These are phyloP conservation scores for Fusarium albosuccineum DNA, from an alignment of 2,329 filamentous ascomycete genomes.

Conservation along the genomic window DNA sequence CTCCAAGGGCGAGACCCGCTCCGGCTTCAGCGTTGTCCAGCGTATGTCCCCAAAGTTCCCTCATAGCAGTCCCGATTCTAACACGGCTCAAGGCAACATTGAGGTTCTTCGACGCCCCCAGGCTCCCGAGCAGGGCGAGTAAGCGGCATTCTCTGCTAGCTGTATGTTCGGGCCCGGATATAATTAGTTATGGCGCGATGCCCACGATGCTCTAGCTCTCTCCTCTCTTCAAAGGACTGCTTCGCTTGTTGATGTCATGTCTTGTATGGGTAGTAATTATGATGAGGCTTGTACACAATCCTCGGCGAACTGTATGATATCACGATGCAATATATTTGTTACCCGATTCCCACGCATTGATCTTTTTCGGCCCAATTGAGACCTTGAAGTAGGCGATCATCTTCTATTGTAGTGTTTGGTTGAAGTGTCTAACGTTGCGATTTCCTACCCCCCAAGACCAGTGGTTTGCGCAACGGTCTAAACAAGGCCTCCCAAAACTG, in stretches of 20 bases:
- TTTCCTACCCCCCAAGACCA: too few relatives aligned
- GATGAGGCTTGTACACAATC: slow-evolving; percentile 36
- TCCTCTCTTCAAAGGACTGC: slow-evolving; percentile 39
- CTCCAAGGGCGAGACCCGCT: slow-evolving; percentile 76
- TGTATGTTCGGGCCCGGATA: slow-evolving; percentile 7
- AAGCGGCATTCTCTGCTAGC: slow-evolving; percentile 10
- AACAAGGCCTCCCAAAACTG: too few relatives aligned
- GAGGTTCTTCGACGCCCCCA: slow-evolving; percentile 61
- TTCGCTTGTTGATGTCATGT: slow-evolving; percentile 36
- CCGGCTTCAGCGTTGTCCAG: slow-evolving; percentile 78
- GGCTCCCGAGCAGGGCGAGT: slow-evolving; percentile 41
- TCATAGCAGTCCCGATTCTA: slow-evolving; percentile 14
- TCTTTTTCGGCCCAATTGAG: too few relatives aligned
- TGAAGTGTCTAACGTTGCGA: too few relatives aligned
- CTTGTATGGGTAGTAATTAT: slow-evolving; percentile 39
- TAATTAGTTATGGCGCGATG: slow-evolving; percentile 5
- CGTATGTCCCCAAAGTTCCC: slow-evolving; percentile 69
- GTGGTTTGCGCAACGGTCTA: too few relatives aligned
- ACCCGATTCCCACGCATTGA: too few relatives aligned
- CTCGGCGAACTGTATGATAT: slow-evolving; percentile 43
- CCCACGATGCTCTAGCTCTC: slow-evolving; percentile 25
- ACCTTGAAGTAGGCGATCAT: too few relatives aligned
- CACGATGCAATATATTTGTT: slow-evolving; percentile 43
- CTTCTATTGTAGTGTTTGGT: too few relatives aligned
- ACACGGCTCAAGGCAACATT: slow-evolving; percentile 54